A percentile compares a stretch with the other conserved stretches of the same genome.
Conservation (phyloP, 2,329 filamentous ascomycete species). For the Beauveria medogensis region DNA sequence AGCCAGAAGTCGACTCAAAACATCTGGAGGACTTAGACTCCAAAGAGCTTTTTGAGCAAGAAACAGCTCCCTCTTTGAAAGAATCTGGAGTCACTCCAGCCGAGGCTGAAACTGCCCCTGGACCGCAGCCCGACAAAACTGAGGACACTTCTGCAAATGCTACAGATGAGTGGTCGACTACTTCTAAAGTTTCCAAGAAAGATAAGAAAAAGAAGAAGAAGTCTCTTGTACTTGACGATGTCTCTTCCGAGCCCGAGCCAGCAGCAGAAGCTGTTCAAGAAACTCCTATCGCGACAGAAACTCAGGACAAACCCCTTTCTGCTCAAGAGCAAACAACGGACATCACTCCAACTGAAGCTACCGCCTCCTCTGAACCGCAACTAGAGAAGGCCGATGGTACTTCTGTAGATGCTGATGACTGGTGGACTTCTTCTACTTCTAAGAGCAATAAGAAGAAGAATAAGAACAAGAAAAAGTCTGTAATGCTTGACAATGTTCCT, state of each 20-base stretch:
- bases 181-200: slow-evolving; percentile 16
- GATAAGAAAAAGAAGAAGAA: slow-evolving; percentile 18
- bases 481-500: neutral
- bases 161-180: slow-evolving; percentile 10
- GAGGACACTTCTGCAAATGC: neutral
- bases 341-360: neutral
- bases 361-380: neutral
- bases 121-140: neutral
- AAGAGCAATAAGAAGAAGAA: slow-evolving; percentile 25
- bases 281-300: neutral
- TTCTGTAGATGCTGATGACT: neutral
- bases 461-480: slow-evolving; percentile 14
- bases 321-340: neutral
- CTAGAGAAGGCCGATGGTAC: neutral
- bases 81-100: neutral
- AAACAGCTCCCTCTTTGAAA: neutral
- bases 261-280: neutral
- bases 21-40: neutral
- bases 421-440: slow-evolving; percentile 18
- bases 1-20: neutral
- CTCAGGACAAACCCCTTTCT: neutral
- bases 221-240: slow-evolving; percentile 9
- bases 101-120: neutral
- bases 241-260: neutral
- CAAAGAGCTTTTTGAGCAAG: neutral